A percentile compares a stretch with the other conserved stretches of the same genome.
These are phyloP conservation scores for Alnus rubra DNA, from an alignment of 306 rosid species.

Conservation along the genomic window DNA sequence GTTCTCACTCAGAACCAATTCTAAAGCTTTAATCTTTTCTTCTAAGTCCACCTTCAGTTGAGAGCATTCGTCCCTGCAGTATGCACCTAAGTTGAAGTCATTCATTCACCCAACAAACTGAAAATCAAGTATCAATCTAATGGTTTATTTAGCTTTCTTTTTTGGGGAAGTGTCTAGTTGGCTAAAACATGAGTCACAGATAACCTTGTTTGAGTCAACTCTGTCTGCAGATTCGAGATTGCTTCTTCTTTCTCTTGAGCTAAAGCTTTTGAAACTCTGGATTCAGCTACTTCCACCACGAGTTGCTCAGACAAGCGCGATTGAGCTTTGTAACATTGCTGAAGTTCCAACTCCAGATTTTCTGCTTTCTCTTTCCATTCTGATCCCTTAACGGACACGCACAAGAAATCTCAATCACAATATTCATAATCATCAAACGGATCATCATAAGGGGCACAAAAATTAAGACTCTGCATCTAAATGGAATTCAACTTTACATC, in stretches of 20 bases:
- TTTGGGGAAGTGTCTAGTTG: not conserved
- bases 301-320: conserved; percentile 92
- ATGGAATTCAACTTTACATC: not conserved
- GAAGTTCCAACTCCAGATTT: conserved; percentile 79
- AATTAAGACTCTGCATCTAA: not conserved
- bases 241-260: conserved; percentile 66
- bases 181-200: not conserved
- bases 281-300: conserved; percentile 89
- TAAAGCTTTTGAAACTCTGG: conserved; percentile 67
- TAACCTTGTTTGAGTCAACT: conserved; percentile 71
- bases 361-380: conserved; percentile 98
- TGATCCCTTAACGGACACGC: conserved; percentile 60
- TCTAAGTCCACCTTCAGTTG: conserved; percentile 70
- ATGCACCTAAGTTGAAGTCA: conserved; percentile 7
- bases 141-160: not conserved
- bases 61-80: conserved; percentile 72
- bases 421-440: conserved; percentile 6
- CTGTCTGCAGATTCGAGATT: conserved; percentile 53
- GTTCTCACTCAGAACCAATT: conserved; percentile 71
- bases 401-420: conserved; percentile 15
- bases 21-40: conserved; percentile 69
- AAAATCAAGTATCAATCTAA: not conserved
- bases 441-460: not conserved
- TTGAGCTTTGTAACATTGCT: conserved; percentile 95
- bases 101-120: not conserved